Base-by-base conservation (phyloP, 768 basidiomycete species). In the Mycena crocata region DNA sequence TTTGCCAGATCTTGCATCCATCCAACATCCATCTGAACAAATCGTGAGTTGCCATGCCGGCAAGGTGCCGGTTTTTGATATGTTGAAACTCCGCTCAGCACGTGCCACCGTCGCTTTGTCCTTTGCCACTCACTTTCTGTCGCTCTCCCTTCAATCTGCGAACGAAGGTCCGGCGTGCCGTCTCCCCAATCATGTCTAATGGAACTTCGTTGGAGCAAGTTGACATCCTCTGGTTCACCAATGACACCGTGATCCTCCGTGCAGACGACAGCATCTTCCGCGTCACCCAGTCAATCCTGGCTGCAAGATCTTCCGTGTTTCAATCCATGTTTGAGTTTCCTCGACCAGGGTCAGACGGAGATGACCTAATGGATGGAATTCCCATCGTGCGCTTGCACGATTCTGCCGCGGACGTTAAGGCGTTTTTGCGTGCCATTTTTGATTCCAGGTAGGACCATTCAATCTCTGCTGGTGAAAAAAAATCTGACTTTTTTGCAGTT, bases 251-350 rank as follows among this genome's bases (percentile, higher is more conserved):
- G 10, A 28, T 51, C 9, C 48, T 60, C 6, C 59, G 39, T 1
- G 59, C 59, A 4, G 48, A 28, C 6, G 59, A 50, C 15, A 12
- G n/a, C 5, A 40, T 60, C 9, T 60, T 60, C 28, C 59, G 59
- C 8, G 37, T 60, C 15, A 35, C 59, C 1, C 44, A 42, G 31
- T 60, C 59, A 10, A 60, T 60, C 21, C 59, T 60, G 21, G 49
- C 48, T 23, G 59, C 59, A 14, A 34, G 59, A 12, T 58, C 57
- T 15, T 21, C 57, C 3, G 57, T 58, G 17, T 58, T 58, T 14
- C 57, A 28, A 30, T 19, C 42, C 32, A 46, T 58, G 57, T 37
- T 58, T 28, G 44, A 58, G 26, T 46, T 58, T 26, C 57, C 57
- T 6, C 55, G 42, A 13, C 52, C 52, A 9, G 37, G 12, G 32